Base-by-base conservation (phyloP, 2,329 filamentous ascomycete genomes). In the Cadophora gregata region DNA sequence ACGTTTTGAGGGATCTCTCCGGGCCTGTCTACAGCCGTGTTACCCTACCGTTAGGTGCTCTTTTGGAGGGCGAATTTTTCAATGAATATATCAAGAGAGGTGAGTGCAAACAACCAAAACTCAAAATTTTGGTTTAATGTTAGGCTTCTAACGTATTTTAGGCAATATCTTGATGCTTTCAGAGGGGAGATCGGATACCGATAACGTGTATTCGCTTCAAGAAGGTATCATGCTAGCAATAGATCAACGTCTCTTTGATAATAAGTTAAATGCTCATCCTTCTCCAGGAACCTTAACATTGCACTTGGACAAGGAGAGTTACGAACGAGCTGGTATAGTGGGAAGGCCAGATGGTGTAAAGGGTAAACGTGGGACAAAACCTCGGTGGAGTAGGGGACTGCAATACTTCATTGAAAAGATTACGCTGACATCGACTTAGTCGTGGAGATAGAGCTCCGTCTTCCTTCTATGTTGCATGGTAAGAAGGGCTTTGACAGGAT, bases 131-230 rank as follows among this genome's bases (percentile, higher is more conserved):
- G 50, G n/a, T 29, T 38, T 16, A 7, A 29, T 16, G n/a, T 47
- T 25, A 10, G 59, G 65, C 31, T 42, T 21, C 68, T 64, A 10
- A 70, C 60, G 36, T 62, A 51, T 2, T 27, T 2, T 67, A 93
- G 93, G 93, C 5, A 89, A 93, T 75, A 81, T 96, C 59, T 78
- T 92, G 72, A 92, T 98, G 90, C 84, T 97, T 1, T 97, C 94
- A 0, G 87, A 94, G 77, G 93, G 93, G 14, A 85, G 85, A 36
- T 81, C 85, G 8, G 89, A 88, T 2, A 83, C 89, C 2, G 90
- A 94, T 74, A 92, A 91, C 72, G 83, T 90, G 2, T 95, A 93
- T 76, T 86, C 86, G 0, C 80, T 98, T 1, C 83, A 81, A 65
- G 85, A 93, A 71, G 93, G 93, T 86, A 81, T 61, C 77, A 69